A percentile compares a stretch with the other conserved stretches of the same genome.
phyloP scores from a whole-genome alignment of 495 filamentous ascomycete species.

The Hapsidospora chrysogenum region DNA sequence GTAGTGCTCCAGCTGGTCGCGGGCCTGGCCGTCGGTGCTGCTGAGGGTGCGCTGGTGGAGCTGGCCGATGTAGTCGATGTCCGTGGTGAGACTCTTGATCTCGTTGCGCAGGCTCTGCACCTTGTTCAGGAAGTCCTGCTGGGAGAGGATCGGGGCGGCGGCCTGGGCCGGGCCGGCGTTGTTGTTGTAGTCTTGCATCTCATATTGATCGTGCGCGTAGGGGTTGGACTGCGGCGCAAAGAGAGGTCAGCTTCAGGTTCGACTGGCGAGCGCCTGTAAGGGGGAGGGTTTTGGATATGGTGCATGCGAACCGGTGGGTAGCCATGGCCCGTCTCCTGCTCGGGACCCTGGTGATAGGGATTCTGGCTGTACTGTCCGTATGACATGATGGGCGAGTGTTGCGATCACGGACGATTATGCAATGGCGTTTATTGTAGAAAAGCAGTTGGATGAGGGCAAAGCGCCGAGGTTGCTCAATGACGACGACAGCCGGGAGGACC shows the following conservation, averaged over 20 bases:
- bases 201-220: conserved; percentile 8
- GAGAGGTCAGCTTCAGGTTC: no score
- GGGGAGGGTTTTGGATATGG: neutral
- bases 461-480: no score
- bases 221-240: neutral
- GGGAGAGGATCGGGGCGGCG: conserved; percentile 1
- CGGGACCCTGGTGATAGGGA: conserved; percentile 26
- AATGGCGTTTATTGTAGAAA: no score
- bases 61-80: conserved; percentile 37
- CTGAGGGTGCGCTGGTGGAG: conserved; percentile 44
- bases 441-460: no score
- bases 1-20: conserved; percentile 36
- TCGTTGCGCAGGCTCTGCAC: conserved; percentile 39
- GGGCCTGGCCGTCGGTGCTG: conserved; percentile 30
- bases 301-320: conserved; percentile 13
- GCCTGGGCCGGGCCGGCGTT: conserved; percentile 4
- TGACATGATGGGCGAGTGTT: conserved; percentile 23
- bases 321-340: conserved; percentile 18
- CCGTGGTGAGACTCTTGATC: conserved; percentile 35
- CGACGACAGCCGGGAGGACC: no score
- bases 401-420: no score
- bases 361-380: conserved; percentile 18
- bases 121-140: conserved; percentile 42
- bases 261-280: neutral
- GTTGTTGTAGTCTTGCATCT: conserved; percentile 6